phyloP scores from a whole-genome alignment of 2,329 filamentous ascomycete genomes.

The Delphinella strobiligena region DNA sequence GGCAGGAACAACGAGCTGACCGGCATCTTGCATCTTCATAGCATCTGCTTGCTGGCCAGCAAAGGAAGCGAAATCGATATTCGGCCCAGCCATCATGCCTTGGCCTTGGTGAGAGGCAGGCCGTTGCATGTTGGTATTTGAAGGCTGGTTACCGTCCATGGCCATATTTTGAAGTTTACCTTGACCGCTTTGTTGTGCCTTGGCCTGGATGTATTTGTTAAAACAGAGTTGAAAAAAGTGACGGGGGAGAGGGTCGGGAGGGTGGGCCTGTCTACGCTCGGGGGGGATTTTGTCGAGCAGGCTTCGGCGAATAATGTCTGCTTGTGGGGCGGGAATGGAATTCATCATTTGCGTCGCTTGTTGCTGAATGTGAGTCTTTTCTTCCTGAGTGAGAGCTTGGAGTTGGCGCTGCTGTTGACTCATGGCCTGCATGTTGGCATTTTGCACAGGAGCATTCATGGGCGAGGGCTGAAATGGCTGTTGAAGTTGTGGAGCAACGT shows the following conservation, averaged over 20 bases:
- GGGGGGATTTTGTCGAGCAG: slow-evolving; percentile 34
- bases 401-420: slow-evolving; percentile 13
- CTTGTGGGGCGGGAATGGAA: slow-evolving; percentile 30
- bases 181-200: slow-evolving; percentile 1
- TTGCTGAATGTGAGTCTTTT: slow-evolving; percentile 6
- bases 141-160: slow-evolving; percentile 20
- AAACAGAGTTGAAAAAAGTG: slow-evolving; percentile 7
- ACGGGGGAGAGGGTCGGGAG: slow-evolving; percentile 34
- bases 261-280: slow-evolving; percentile 32
- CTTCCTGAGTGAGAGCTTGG: slow-evolving; percentile 10
- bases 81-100: slow-evolving; percentile 23
- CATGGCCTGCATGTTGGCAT: slow-evolving; percentile 16
- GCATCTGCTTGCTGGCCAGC: slow-evolving; percentile 50
- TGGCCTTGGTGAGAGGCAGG: slow-evolving; percentile 26
- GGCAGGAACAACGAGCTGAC: slow-evolving; percentile 51
- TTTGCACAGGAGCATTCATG: slow-evolving; percentile 21
- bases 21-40: slow-evolving; percentile 48
- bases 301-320: slow-evolving; percentile 33
- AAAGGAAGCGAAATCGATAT: slow-evolving; percentile 42
- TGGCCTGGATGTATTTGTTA: slow-evolving; percentile 10
- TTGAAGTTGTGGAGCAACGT: slow-evolving; percentile 37
- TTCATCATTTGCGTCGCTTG: slow-evolving; percentile 24
- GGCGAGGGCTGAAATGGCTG: slow-evolving; percentile 39
- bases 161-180: slow-evolving; percentile 20
- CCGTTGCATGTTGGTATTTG: slow-evolving; percentile 14